Percentiles rank a stretch among this genome's conserved stretches.
Evolutionary conservation across 306 rosid genomes (phyloP).

Genomic region (Geum urbanum): DNA sequence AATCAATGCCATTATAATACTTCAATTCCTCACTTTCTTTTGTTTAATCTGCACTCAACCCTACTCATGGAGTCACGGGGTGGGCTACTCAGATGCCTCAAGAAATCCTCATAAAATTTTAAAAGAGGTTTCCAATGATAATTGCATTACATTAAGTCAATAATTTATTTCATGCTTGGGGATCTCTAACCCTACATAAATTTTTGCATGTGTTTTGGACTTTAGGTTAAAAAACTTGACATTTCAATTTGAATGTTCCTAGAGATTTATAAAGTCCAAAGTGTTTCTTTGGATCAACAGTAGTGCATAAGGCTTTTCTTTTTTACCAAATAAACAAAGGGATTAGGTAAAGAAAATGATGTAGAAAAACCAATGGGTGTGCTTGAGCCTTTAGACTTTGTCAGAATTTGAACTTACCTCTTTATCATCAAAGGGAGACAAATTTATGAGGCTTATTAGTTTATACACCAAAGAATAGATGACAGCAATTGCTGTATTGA

Average conservation of each 20-base stretch:
- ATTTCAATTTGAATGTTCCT: neutral
- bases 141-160: neutral
- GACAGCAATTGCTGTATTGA: neutral
- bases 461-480: neutral
- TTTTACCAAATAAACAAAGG: neutral
- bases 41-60: constrained; percentile 2
- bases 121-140: neutral
- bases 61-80: neutral
- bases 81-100: neutral
- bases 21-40: neutral
- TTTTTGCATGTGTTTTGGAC: neutral
- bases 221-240: neutral
- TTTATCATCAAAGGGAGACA: neutral
- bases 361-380: neutral
- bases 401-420: neutral
- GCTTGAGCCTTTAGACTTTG: neutral
- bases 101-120: neutral
- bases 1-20: neutral
- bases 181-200: neutral
- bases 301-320: neutral
- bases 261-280: too few species aligned
- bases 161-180: neutral
- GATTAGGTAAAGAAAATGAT: neutral
- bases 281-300: neutral
- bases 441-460: neutral